A percentile compares a stretch with the other conserved stretches of the same genome.
Evolutionary conservation across 2,329 filamentous ascomycete species (phyloP).

Genomic region (Penicillium expansum): DNA sequence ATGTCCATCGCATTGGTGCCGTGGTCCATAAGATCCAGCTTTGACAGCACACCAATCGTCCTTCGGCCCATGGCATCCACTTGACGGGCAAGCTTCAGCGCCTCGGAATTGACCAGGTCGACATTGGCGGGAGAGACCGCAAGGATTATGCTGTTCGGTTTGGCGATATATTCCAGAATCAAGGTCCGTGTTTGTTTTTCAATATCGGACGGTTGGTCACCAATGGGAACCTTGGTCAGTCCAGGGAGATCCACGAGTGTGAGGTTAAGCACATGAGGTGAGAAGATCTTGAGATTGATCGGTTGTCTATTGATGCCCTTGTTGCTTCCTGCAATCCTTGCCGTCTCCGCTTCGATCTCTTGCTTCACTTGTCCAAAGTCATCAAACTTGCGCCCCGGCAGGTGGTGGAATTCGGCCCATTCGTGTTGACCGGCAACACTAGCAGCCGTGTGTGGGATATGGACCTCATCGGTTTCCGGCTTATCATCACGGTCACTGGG

Average conservation of each 20-base stretch:
- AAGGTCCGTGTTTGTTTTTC: conserved; percentile 97
- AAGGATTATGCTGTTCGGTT: conserved; percentile 96
- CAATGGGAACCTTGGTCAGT: conserved; percentile 96
- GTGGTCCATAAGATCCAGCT: conserved; percentile 97
- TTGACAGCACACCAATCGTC: conserved; percentile 95
- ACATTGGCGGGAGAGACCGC: conserved; percentile 97
- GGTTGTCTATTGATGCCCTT: conserved; percentile 97
- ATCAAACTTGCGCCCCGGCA: conserved; percentile 81
- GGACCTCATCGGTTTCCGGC: conserved; percentile 61
- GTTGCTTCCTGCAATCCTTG: conserved; percentile 91
- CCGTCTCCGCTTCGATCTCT: conserved; percentile 96
- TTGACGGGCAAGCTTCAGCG: conserved; percentile 92
- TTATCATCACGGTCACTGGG: conserved; percentile 70
- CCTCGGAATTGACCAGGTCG: conserved; percentile 97
- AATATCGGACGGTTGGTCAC: conserved; percentile 94
- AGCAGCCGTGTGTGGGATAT: conserved; percentile 73
- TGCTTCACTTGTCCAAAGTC: conserved; percentile 92
- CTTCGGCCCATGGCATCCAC: conserved; percentile 91
- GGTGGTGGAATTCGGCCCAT: conserved; percentile 97
- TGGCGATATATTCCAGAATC: conserved; percentile 97
- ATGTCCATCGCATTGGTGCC: conserved; percentile 98
- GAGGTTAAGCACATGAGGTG: conserved; percentile 91
- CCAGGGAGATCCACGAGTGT: conserved; percentile 95
- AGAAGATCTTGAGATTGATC: conserved; percentile 98
- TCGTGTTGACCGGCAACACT: conserved; percentile 65